Conservation (phyloP, 176 grass and related monocot genomes). For the Oryza meridionalis region DNA sequence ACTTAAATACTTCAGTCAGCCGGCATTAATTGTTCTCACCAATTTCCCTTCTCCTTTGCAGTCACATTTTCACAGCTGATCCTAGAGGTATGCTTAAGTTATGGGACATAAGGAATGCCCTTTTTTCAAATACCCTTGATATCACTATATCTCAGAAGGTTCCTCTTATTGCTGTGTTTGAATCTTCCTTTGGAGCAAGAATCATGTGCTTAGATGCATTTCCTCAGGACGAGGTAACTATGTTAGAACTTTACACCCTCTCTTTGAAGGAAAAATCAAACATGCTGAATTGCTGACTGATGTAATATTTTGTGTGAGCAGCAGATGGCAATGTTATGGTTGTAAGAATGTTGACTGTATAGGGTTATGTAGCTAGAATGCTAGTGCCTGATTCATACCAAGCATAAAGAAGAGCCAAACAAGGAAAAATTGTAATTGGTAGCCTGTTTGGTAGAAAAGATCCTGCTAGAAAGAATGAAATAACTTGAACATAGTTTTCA, state of each 20-base stretch:
- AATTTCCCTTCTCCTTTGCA: constrained; percentile 33
- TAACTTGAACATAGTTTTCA: neutral
- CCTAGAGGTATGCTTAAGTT: constrained; percentile 83
- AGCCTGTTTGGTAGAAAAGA: neutral
- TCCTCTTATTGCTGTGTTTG: constrained; percentile 63
- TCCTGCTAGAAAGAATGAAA: neutral
- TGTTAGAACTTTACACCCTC: constrained; percentile 24
- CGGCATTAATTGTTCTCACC: constrained; percentile 29
- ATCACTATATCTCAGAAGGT: constrained; percentile 35
- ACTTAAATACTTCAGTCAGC: neutral
- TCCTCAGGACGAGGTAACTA: constrained; percentile 64
- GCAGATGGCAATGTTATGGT: neutral
- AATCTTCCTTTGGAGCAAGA: constrained; percentile 72
- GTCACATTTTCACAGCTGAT: constrained; percentile 87
- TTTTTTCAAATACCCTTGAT: constrained; percentile 42
- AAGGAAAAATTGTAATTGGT: neutral
- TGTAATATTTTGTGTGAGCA: neutral
- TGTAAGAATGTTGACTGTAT: neutral
- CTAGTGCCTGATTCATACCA: neutral
- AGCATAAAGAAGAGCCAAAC: constrained; percentile 11
- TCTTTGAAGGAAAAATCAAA: constrained; percentile 1
- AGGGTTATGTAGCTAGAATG: constrained; percentile 26
- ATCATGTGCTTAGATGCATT: constrained; percentile 93
- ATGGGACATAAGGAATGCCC: constrained; percentile 62
- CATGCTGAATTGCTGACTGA: neutral